These are phyloP conservation scores for Plasmodium falciparum DNA, from an alignment of 169 alveolate genomes.

Conservation along the genomic window DNA sequence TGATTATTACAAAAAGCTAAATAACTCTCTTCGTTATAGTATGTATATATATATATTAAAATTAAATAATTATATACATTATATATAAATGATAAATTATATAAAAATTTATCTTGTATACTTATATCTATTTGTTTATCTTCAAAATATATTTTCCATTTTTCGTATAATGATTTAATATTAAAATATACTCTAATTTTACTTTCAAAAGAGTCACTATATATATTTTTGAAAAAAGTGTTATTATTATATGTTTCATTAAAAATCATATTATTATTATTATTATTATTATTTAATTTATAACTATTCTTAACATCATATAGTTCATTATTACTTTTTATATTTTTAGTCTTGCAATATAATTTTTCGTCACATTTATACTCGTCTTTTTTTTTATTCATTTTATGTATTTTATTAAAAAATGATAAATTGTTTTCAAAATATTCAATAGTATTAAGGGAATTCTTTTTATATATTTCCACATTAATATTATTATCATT, in stretches of 20 bases:
- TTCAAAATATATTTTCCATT: conserved; percentile 58
- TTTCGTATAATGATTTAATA: conserved; percentile 22
- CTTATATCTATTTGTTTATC: conserved; percentile 11
- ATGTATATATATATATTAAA: conserved; percentile 42
- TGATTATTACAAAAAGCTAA: conserved; percentile 34
- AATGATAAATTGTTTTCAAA: too few relatives aligned
- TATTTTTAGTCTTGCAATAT: too few relatives aligned
- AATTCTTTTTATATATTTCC: too few relatives aligned
- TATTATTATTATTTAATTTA: neutral
- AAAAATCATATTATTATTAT: neutral
- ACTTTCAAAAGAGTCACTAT: conserved; percentile 15
- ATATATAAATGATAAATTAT: conserved; percentile 52
- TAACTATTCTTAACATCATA: too few relatives aligned
- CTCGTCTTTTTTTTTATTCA: too few relatives aligned
- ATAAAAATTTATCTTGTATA: conserved; percentile 43
- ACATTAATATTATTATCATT: neutral
- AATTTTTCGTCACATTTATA: too few relatives aligned
- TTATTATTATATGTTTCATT: neutral
- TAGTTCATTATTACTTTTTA: too few relatives aligned
- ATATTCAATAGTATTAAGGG: too few relatives aligned
- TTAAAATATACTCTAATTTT: conserved; percentile 10
- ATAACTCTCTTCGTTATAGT: conserved; percentile 37
- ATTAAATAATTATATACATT: conserved; percentile 69
- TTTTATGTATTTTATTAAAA: too few relatives aligned
- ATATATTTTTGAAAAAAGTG: neutral